Evolutionary conservation across 2,329 filamentous ascomycete species (phyloP).

Genomic region (Mycogone perniciosa): DNA sequence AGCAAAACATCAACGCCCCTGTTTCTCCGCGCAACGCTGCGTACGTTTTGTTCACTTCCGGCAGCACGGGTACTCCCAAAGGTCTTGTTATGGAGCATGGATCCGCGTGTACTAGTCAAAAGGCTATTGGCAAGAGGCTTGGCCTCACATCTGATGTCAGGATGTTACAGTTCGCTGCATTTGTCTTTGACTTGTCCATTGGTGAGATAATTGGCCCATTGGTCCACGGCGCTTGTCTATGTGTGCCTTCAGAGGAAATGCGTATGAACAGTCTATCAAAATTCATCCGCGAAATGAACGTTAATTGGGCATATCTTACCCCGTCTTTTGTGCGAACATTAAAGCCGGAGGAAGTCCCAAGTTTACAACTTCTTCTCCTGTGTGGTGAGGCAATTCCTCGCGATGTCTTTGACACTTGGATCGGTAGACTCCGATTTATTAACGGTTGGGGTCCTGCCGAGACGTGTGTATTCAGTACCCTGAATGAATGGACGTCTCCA

Average conservation of each 20-base stretch:
- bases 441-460: conserved; percentile 4
- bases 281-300: background rate
- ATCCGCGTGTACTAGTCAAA: background rate
- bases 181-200: conserved; percentile 9
- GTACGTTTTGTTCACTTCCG: too few relatives aligned
- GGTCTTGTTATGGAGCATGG: background rate
- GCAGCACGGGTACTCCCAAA: background rate
- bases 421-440: background rate
- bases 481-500: background rate
- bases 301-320: background rate
- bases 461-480: background rate
- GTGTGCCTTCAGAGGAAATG: conserved; percentile 9
- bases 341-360: background rate
- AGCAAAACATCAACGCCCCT: background rate
- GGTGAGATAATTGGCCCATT: conserved; percentile 6
- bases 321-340: background rate
- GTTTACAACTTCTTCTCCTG: background rate
- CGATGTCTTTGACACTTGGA: conserved; percentile 2
- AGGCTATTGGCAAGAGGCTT: background rate
- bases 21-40: background rate
- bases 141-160: background rate
- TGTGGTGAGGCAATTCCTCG: background rate
- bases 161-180: conserved; percentile 11
- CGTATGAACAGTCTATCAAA: background rate
- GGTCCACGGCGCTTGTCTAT: conserved; percentile 3